Base-by-base conservation (phyloP, 768 basidiomycete genomes). In the Xerocomellus dryophilus region DNA sequence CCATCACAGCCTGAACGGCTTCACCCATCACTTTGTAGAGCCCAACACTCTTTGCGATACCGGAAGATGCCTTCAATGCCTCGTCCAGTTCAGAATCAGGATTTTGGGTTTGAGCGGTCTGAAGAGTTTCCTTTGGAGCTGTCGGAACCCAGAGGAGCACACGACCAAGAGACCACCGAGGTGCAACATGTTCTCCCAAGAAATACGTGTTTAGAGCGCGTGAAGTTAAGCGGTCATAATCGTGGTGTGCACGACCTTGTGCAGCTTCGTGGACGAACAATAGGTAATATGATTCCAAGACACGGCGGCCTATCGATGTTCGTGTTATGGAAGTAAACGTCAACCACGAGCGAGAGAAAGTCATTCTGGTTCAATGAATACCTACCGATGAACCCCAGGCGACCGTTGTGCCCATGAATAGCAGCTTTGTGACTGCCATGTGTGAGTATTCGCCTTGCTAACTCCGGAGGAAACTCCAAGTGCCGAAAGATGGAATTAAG, bases 1-100 rank as follows among this genome's bases (percentile, higher is more conserved):
- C 90, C 29, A 91, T 69, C 15, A 90, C 75, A 3, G 87, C 90
- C 60, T 86, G 83, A 5, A 91, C 87, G 0, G 84, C 78, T 53
- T 88, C 84, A 2, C 90, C 90, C 62, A 85, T 81, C 18, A 91
- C 83, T 61, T 91, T 92, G 61, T 85, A 85, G 50, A 91, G 66
- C 2, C 90, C 90, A 2, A 86, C 80, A 38, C 79, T 76, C 56
- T 71, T 72, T 43, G 80, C 66, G n/a, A 80, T 61, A 50, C 71
- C 71, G 38, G 70, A 66, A 53, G 57, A 67, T 40, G 47, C 52
- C 53, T 66, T 27, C 70, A 74, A 50, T 7, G 64, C 65, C 17
- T 61, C 60, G 40, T 63, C 56, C 32, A 71, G 31, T 47, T 74
- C 70, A 14, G 60, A 51, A 40, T 71, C 68, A 0, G 61, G 53